phyloP scores from a whole-genome alignment of 106 monocot genomes.

The Phalaenopsis equestris region DNA sequence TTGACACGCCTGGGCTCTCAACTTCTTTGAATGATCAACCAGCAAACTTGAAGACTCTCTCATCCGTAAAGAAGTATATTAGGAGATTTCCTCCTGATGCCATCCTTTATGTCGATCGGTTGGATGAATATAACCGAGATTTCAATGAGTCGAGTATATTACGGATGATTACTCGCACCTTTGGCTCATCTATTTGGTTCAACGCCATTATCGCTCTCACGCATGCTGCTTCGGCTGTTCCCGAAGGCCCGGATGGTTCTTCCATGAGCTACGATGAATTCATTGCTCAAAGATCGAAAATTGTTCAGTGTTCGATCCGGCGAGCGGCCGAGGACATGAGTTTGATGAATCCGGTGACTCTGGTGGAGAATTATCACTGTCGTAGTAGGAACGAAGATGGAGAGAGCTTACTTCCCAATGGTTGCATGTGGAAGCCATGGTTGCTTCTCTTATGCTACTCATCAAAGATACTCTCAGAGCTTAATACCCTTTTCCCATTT shows the following conservation, averaged over 20 bases:
- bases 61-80: slow-evolving; percentile 57
- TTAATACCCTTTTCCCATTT: slow-evolving; percentile 57
- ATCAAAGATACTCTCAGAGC: slow-evolving; percentile 74
- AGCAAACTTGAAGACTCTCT: slow-evolving; percentile 49
- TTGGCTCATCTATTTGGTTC: slow-evolving; percentile 72
- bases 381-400: slow-evolving; percentile 62
- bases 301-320: slow-evolving; percentile 54
- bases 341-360: slow-evolving; percentile 53
- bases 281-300: slow-evolving; percentile 46
- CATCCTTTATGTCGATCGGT: slow-evolving; percentile 77
- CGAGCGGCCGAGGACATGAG: slow-evolving; percentile 50
- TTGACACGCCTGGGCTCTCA: slow-evolving; percentile 76
- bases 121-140: slow-evolving; percentile 73
- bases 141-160: slow-evolving; percentile 73
- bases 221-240: slow-evolving; percentile 55
- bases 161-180: slow-evolving; percentile 36
- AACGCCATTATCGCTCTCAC: slow-evolving; percentile 73
- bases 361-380: slow-evolving; percentile 68
- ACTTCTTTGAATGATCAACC: slow-evolving; percentile 65
- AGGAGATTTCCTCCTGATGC: slow-evolving; percentile 79
- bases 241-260: slow-evolving; percentile 65
- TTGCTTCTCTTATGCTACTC: slow-evolving; percentile 74
- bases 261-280: slow-evolving; percentile 46
- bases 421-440: slow-evolving; percentile 61
- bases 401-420: slow-evolving; percentile 63